A percentile compares a stretch with the other conserved stretches of the same genome.
These are phyloP conservation scores for Logfia minima DNA, from an alignment of 129 eudicot genomes.

Conservation along the genomic window DNA sequence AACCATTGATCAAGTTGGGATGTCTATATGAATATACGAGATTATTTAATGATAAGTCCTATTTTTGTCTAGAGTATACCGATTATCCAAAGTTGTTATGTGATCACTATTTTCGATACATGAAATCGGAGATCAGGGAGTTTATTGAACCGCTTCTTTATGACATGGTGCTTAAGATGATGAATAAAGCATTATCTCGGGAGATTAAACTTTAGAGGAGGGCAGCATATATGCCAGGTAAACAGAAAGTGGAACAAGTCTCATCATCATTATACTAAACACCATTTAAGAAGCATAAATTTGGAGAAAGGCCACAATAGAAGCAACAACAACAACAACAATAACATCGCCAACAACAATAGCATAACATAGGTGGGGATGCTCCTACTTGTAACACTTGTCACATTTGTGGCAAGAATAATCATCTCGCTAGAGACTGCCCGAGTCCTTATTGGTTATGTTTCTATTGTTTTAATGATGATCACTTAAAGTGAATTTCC, in stretches of 20 bases:
- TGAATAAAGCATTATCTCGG: not conserved
- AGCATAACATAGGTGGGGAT: not conserved
- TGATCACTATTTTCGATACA: too few relatives aligned
- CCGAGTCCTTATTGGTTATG: not conserved
- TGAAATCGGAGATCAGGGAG: not conserved
- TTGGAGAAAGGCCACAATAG: too few relatives aligned
- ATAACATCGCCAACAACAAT: not conserved
- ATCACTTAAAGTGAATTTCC: not conserved
- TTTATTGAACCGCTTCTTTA: not conserved
- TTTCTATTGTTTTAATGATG: not conserved
- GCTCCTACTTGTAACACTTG: not conserved
- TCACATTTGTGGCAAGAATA: not conserved
- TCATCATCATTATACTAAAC: not conserved
- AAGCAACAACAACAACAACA: not conserved
- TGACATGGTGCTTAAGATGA: not conserved
- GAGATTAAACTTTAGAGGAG: not conserved
- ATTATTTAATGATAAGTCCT: too few relatives aligned
- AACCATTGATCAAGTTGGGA: too few relatives aligned
- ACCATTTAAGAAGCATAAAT: too few relatives aligned
- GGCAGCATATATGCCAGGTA: not conserved
- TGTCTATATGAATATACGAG: too few relatives aligned
- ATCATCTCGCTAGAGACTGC: not conserved
- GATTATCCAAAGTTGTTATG: too few relatives aligned
- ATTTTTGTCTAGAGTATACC: too few relatives aligned
- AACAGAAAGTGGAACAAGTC: too few relatives aligned